Base-by-base conservation (phyloP, 352 stramenopile genomes). In the Globisporangium orthogonon region DNA sequence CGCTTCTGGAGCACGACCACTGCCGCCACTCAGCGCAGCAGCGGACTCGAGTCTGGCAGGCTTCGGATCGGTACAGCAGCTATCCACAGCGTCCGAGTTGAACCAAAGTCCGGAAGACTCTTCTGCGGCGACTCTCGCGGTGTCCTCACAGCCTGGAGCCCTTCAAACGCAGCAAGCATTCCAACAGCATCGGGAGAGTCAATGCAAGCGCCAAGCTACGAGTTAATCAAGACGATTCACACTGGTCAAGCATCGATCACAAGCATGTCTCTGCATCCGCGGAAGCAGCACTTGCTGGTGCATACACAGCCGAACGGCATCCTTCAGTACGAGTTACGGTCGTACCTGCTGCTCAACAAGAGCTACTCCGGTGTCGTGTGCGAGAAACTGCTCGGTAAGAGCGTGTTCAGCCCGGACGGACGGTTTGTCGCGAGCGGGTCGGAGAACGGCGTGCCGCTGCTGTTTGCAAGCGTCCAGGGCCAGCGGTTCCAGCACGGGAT, bases 311-410 rank as follows among this genome's bases (percentile, higher is more conserved):
- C 74, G 3, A 84, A 80, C 39, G 58, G 61, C 7, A 61, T 93
- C 35, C 69, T 89, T 10, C 78, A 91, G 55, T 90, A 86, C 56
- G 80, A 93, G 37, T 51, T 89, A 45, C 78, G 80, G 3, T 89
- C 80, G 7, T 93, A 84, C 54, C 49, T 91, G 49, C 56, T 89
- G 31, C 64, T 91, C 9, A 84, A 89, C 68, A 90, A 86, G 50
- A 82, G 65, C 54, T 89, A 89, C 57, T 48, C 63, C 2, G 76
- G 80, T 10, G 56, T 90, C 3, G 51, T 53, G 23, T 87, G 73
- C 40, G 62, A 87, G 48, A 63, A 69, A 3, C 57, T 82, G 30
- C 56, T 87, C 1, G 56, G 81, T 18, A 73, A 77, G 57, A 82
- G 73, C 31, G 48, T 47, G 0, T 89, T 89, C 58, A 89, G 76